phyloP scores from a whole-genome alignment of 768 basidiomycete species.

The Stropharia rugosoannulata region DNA sequence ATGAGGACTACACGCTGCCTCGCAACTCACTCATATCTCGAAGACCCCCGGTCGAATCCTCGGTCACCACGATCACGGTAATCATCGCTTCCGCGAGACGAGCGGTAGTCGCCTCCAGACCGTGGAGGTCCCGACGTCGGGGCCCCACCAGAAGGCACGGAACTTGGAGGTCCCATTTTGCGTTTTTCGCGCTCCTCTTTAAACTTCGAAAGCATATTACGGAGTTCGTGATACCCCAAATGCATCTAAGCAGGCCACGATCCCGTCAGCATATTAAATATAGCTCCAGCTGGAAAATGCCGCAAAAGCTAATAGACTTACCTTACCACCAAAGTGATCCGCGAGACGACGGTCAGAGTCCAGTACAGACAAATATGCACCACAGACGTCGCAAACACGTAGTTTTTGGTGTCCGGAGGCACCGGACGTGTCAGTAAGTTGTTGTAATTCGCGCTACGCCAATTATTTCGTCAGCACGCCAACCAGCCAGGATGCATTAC shows the following conservation, averaged over 20 bases:
- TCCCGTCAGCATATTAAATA: slow-evolving; percentile 11
- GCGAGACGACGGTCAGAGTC: slow-evolving; percentile 98
- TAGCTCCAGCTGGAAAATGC: slow-evolving; percentile 18
- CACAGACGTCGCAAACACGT: slow-evolving; percentile 99
- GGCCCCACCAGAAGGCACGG: slow-evolving; percentile 33
- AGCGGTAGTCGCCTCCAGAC: slow-evolving; percentile 33
- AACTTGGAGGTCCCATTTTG: slow-evolving; percentile 51
- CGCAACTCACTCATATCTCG: slow-evolving; percentile 70
- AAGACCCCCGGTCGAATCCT: slow-evolving; percentile 65
- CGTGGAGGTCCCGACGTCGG: slow-evolving; percentile 41
- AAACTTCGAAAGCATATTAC: slow-evolving; percentile 90
- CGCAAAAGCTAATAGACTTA: slow-evolving; percentile 35
- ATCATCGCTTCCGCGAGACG: slow-evolving; percentile 54
- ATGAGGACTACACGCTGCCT: slow-evolving; percentile 22
- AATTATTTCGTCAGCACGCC: slow-evolving; percentile 4
- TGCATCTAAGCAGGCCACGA: slow-evolving; percentile 75
- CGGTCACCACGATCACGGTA: slow-evolving; percentile 66
- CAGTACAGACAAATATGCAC: slow-evolving; percentile 96
- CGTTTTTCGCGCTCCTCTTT: slow-evolving; percentile 88
- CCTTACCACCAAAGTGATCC: slow-evolving; percentile 99
- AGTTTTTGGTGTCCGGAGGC: slow-evolving; percentile 99
- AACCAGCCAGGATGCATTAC: slow-evolving; percentile 8
- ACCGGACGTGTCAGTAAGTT: slow-evolving; percentile 96
- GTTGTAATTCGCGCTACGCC: slow-evolving; percentile 84
- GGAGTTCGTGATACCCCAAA: slow-evolving; percentile 96